These are phyloP conservation scores for Larix kaempferi DNA, from an alignment of 75 land plant genomes.

Conservation along the genomic window DNA sequence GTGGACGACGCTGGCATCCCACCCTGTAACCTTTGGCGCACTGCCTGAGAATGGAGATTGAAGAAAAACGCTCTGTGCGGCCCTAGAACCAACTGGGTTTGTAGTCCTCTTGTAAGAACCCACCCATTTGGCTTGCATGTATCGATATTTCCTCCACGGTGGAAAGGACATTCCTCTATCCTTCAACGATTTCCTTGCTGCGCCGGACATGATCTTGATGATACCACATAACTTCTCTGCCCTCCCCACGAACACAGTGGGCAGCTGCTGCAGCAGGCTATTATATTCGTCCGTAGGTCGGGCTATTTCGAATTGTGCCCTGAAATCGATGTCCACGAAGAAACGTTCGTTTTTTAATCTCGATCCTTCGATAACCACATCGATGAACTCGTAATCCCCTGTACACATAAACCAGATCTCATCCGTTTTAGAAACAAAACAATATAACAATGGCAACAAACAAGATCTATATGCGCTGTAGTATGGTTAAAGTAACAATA, in stretches of 20 bases:
- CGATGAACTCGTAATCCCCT: constrained; percentile 63
- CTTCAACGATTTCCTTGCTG: constrained; percentile 59
- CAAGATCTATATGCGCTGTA: not conserved
- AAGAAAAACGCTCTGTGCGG: constrained; percentile 62
- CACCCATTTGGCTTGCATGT: constrained; percentile 77
- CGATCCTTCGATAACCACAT: constrained; percentile 32
- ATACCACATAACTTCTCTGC: constrained; percentile 47
- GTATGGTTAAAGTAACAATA: not conserved
- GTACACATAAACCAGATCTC: constrained; percentile 11
- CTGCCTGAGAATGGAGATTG: constrained; percentile 19
- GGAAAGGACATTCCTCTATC: constrained; percentile 50
- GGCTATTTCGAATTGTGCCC: constrained; percentile 67
- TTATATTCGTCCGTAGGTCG: constrained; percentile 55
- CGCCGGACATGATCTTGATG: constrained; percentile 48
- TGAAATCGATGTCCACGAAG: constrained; percentile 68
- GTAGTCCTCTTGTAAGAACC: constrained; percentile 57
- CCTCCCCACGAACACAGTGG: constrained; percentile 40
- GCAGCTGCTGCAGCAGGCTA: constrained; percentile 35
- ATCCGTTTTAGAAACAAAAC: not conserved
- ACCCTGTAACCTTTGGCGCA: too few relatives aligned
- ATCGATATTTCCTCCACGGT: constrained; percentile 76
- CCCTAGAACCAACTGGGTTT: constrained; percentile 36
- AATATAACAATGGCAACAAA: not conserved
- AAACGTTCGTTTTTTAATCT: constrained; percentile 15
- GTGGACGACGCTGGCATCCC: not conserved